phyloP scores from a whole-genome alignment of 257 asterid genomes.

The Ophiorrhiza pumila region DNA sequence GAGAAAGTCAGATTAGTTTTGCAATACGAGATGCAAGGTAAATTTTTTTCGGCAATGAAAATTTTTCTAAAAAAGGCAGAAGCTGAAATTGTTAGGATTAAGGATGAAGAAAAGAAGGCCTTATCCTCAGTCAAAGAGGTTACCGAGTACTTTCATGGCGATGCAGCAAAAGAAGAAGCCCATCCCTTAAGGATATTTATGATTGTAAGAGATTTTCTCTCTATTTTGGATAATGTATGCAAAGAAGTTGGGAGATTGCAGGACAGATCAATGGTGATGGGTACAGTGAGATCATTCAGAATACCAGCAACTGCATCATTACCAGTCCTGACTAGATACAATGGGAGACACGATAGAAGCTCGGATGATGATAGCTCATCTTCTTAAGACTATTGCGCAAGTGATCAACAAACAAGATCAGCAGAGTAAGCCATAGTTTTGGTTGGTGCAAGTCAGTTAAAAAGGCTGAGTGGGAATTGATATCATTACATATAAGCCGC shows the following conservation, averaged over 20 bases:
- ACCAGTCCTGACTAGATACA: conserved; percentile 70
- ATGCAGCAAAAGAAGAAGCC: conserved; percentile 90
- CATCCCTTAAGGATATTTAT: conserved; percentile 86
- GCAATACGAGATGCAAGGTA: conserved; percentile 54
- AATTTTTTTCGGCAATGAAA: conserved; percentile 68
- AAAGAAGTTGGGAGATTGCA: conserved; percentile 85
- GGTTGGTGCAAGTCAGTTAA: neutral
- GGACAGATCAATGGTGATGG: conserved; percentile 58
- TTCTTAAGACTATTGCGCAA: conserved; percentile 20
- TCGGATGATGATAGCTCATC: conserved; percentile 54
- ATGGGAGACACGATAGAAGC: conserved; percentile 32
- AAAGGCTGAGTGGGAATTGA: conserved; percentile 5
- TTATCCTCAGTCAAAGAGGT: conserved; percentile 67
- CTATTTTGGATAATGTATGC: conserved; percentile 75
- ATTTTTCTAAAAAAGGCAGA: conserved; percentile 63
- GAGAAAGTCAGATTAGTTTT: conserved; percentile 61
- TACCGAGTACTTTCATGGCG: conserved; percentile 91
- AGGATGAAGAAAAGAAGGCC: conserved; percentile 60
- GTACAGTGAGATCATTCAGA: conserved; percentile 76
- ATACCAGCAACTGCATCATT: conserved; percentile 57
- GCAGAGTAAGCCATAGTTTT: neutral
- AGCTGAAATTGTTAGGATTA: conserved; percentile 52
- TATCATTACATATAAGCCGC: neutral
- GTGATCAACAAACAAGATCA: neutral
- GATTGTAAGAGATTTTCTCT: conserved; percentile 84